Percentiles rank a stretch among this genome's conserved stretches.
Conservation (phyloP, 495 filamentous ascomycete species). For the Pseudevernia furfuracea region DNA sequence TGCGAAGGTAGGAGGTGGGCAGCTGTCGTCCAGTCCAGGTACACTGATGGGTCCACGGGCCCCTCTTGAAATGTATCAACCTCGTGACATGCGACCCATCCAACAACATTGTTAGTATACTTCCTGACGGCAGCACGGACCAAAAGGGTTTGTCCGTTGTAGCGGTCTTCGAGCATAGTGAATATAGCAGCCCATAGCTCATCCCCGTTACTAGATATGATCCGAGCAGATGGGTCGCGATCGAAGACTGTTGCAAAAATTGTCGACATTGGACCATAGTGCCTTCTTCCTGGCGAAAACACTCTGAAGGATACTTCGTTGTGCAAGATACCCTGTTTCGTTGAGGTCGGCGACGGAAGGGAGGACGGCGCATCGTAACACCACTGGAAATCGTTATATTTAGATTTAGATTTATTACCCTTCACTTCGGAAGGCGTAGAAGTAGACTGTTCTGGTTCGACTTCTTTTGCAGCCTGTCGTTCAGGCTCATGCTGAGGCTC, state of each 20-base stretch:
- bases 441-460: neutral
- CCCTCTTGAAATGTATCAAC: neutral
- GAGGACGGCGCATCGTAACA: neutral
- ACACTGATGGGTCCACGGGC: neutral
- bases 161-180: neutral
- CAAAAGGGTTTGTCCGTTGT: neutral
- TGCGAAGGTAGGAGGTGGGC: neutral
- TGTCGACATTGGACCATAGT: neutral
- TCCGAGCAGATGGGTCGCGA: neutral
- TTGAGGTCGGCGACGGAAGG: neutral
- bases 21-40: conserved; percentile 1
- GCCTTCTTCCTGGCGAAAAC: neutral
- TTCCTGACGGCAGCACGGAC: neutral
- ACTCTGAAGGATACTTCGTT: neutral
- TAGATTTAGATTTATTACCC: too few species aligned
- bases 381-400: neutral
- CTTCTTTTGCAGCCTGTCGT: neutral
- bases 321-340: neutral
- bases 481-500: neutral
- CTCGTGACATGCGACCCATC: conserved; percentile 2
- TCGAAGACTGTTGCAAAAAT: neutral
- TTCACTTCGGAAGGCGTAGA: neutral
- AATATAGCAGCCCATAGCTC: neutral
- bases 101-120: neutral
- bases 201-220: neutral